These are phyloP conservation scores for Pseudomassariella vexata DNA, from an alignment of 2,329 filamentous ascomycete species.

Conservation along the genomic window DNA sequence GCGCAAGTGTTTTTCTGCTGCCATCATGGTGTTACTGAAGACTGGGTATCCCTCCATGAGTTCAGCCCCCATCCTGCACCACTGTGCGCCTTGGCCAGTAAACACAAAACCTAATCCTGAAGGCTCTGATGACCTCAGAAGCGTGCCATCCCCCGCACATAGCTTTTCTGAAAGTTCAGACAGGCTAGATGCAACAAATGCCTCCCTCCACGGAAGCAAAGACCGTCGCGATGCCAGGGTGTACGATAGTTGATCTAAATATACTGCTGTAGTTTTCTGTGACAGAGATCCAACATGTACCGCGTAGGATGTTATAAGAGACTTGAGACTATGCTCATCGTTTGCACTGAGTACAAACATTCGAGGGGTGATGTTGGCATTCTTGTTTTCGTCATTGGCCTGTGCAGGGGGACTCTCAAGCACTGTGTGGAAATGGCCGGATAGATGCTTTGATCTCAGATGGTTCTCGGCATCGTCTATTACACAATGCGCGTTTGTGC, in stretches of 20 bases:
- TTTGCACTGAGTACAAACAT: slow-evolving; percentile 13
- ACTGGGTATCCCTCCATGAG: slow-evolving; percentile 15
- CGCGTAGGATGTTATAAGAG: too few species aligned
- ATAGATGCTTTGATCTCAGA: too few species aligned
- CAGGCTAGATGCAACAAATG: slow-evolving; percentile 12
- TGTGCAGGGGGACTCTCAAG: too few species aligned
- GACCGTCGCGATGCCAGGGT: slow-evolving; percentile 13
- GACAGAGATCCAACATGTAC: too few species aligned
- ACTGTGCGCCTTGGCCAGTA: slow-evolving; percentile 30
- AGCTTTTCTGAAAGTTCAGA: slow-evolving; percentile 15
- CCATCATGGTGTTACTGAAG: slow-evolving; percentile 11
- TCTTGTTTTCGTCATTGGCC: too few species aligned
- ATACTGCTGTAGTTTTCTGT: too few species aligned
- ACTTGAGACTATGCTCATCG: too few species aligned
- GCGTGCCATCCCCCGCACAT: slow-evolving; percentile 15
- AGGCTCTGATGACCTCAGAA: slow-evolving; percentile 12
- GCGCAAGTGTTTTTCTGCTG: slow-evolving; percentile 11
- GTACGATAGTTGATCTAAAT: slow-evolving; percentile 10
- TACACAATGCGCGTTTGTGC: too few species aligned
- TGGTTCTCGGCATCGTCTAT: too few species aligned
- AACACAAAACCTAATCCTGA: slow-evolving; percentile 24
- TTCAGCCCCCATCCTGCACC: slow-evolving; percentile 25
- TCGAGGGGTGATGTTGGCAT: too few species aligned
- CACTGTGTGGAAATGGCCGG: too few species aligned
- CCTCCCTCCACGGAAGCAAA: slow-evolving; percentile 11